Percentiles rank a stretch among this genome's conserved stretches.
phyloP scores from a whole-genome alignment of 371 early-diverging fungal species.

The Mortierella sp. region DNA sequence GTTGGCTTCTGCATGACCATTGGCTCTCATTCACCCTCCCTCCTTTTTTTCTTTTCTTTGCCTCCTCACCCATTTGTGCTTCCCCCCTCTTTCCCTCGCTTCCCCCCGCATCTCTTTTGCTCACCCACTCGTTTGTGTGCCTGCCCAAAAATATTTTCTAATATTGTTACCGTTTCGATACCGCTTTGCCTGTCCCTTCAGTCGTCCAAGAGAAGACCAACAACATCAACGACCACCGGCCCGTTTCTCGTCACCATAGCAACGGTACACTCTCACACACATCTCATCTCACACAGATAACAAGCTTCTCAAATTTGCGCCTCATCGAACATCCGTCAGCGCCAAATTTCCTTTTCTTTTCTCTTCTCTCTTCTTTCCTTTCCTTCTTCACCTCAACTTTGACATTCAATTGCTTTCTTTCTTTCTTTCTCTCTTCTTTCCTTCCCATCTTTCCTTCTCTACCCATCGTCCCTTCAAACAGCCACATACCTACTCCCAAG shows the following conservation, averaged over 20 bases:
- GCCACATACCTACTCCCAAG: not conserved
- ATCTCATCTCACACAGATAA: not conserved
- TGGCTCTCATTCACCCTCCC: not conserved
- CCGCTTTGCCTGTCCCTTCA: not conserved
- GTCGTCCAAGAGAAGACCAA: not conserved
- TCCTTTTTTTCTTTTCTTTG: not conserved
- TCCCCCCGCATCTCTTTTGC: not conserved
- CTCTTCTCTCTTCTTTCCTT: not conserved
- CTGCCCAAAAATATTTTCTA: no score
- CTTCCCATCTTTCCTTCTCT: not conserved
- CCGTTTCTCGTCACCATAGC: not conserved
- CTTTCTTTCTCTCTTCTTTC: not conserved
- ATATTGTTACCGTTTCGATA: not conserved
- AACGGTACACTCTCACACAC: not conserved
- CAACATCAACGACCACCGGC: not conserved
- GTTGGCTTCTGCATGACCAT: not conserved
- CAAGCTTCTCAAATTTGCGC: not conserved
- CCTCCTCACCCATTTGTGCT: not conserved
- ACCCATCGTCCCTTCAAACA: not conserved
- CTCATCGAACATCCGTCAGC: constrained; percentile 2
- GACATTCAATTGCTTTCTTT: not conserved
- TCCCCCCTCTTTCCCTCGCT: not conserved
- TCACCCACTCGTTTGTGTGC: no score
- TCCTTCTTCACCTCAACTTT: not conserved
- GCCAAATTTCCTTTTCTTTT: not conserved